Base-by-base conservation (phyloP, 768 basidiomycete genomes). In the Neoboletus brunneissimus region DNA sequence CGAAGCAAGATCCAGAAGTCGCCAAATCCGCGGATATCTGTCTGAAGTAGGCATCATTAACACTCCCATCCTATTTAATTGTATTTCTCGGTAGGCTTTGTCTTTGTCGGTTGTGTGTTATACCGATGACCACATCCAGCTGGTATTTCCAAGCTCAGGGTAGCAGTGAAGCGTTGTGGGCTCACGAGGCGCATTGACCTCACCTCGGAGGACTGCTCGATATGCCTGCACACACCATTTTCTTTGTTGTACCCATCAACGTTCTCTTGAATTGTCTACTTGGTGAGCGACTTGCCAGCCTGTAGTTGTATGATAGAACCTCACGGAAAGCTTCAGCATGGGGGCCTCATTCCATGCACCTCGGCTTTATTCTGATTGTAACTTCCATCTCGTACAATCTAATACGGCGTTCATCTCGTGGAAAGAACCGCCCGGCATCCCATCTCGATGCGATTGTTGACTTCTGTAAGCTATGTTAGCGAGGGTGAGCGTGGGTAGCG, bases 1-100 rank as follows among this genome's bases (percentile, higher is more conserved):
- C 32, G 32, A 34, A 13, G 12, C 12, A 34, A 34, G 32, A 34
- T 13, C 12, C 32, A 12, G 12, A 34, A 34, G 5, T 34, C 32
- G 32, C 32, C 9, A 34, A 34, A 34, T 13, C 12, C 4, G 32
- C 32, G 13, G 34, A 10, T 16, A 35, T 35, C 13, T 32, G 13
- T 13, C 13, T 13, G 12, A 32, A 32, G 37, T 92, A 80, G 76
- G 77, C 89, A 1, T 85, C 83, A 0, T 66, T 94, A 4, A 90
- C 91, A 49, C 79, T 96, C 31, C 94, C 94, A 31, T 85, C 83
- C 2, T 87, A 86, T 79, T 83, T 59, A 85, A 84, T 55, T 67
- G 71, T 32, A 72, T 86, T 25, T 77, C 80, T 43, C 77, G 81
- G 79, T 74, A 53, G 54, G 44, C 16, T 3, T 8, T 25, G 2